phyloP scores from a whole-genome alignment of 2,329 filamentous ascomycete genomes.

The Talaromyces sp. region DNA sequence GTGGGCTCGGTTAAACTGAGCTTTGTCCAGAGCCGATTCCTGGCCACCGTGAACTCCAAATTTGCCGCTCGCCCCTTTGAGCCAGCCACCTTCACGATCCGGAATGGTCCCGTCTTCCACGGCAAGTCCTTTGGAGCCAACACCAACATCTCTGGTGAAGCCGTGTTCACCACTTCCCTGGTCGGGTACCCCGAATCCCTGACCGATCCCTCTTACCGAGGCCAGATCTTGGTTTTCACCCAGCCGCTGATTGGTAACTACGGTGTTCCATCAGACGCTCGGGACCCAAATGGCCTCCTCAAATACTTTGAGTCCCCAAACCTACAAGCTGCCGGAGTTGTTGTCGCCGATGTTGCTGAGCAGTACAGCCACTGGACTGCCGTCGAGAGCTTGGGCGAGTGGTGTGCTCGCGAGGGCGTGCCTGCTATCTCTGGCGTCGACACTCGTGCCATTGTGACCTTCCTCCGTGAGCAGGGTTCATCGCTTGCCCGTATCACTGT shows the following conservation, averaged over 20 bases:
- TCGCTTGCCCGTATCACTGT: conserved; percentile 91
- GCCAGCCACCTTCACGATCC: conserved; percentile 90
- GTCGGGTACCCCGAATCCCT: conserved; percentile 94
- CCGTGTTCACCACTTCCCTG: conserved; percentile 95
- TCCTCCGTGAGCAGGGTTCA: conserved; percentile 92
- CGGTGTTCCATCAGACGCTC: conserved; percentile 79
- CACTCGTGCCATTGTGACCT: conserved; percentile 92
- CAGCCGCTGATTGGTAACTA: conserved; percentile 98
- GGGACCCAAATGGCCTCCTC: conserved; percentile 83
- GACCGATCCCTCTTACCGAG: conserved; percentile 64
- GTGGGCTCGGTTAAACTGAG: conserved; percentile 35
- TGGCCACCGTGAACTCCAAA: conserved; percentile 63
- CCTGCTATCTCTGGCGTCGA: conserved; percentile 96
- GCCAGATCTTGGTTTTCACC: conserved; percentile 95
- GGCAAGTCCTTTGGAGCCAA: conserved; percentile 96
- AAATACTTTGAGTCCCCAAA: conserved; percentile 98
- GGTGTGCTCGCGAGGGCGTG: conserved; percentile 94
- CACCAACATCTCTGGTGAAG: conserved; percentile 94
- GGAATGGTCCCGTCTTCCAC: conserved; percentile 91
- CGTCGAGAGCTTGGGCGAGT: conserved; percentile 84
- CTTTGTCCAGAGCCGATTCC: conserved; percentile 37
- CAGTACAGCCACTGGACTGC: conserved; percentile 99
- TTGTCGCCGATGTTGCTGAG: conserved; percentile 89
- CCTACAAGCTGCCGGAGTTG: conserved; percentile 92
- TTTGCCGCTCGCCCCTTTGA: conserved; percentile 69